Conservation (phyloP, 1,284 basidiomycete genomes). For the Cryptococcus sp. region DNA sequence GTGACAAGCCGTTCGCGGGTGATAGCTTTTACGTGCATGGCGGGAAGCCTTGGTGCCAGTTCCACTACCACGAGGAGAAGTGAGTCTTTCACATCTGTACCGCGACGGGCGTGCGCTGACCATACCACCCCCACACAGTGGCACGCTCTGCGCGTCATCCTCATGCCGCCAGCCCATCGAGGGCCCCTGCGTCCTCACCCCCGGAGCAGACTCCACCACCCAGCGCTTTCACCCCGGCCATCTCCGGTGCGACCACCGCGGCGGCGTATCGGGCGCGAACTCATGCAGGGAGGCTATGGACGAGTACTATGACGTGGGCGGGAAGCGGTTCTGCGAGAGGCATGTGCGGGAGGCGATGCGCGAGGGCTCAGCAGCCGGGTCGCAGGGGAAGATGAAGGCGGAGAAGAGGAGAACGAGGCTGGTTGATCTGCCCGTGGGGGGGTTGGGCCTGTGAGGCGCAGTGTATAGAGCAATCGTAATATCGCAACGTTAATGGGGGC, state of each 20-base stretch:
- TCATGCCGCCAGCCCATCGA: constrained; percentile 84
- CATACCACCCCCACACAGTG: constrained; percentile 31
- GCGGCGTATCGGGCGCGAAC: constrained; percentile 50
- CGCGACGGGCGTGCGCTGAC: constrained; percentile 7
- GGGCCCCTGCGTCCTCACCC: constrained; percentile 72
- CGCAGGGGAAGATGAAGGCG: constrained; percentile 46
- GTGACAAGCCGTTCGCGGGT: constrained; percentile 81
- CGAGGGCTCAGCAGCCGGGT: not conserved
- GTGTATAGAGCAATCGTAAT: not conserved
- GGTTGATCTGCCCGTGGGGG: constrained; percentile 38
- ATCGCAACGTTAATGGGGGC: no score
- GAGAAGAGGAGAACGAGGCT: constrained; percentile 48
- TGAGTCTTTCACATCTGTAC: constrained; percentile 28
- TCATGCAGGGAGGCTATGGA: constrained; percentile 38
- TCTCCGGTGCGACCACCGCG: constrained; percentile 57
- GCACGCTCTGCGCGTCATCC: constrained; percentile 72
- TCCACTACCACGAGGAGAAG: constrained; percentile 86
- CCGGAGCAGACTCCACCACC: constrained; percentile 59
- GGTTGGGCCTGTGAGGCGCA: not conserved
- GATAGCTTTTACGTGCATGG: constrained; percentile 83
- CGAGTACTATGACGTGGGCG: constrained; percentile 83
- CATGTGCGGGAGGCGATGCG: constrained; percentile 55
- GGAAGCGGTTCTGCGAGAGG: constrained; percentile 72
- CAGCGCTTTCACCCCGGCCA: constrained; percentile 81
- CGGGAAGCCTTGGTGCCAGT: constrained; percentile 79